A percentile compares a stretch with the other conserved stretches of the same genome.
Conservation (phyloP, 2,329 filamentous ascomycete species). For the Curvularia lunata region DNA sequence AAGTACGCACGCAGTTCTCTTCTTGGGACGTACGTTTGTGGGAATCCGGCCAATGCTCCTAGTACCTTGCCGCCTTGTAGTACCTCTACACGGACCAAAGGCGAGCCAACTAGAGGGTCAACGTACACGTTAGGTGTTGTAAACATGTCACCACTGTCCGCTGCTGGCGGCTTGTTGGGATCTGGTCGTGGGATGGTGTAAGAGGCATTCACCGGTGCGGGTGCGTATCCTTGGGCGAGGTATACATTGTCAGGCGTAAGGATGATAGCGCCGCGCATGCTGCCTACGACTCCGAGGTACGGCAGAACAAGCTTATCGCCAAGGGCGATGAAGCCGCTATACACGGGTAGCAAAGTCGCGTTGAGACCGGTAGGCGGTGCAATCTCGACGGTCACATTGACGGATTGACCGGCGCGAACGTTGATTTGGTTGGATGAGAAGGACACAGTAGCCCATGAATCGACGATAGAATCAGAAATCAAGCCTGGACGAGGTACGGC, state of each 20-base stretch:
- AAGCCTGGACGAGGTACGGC: constrained; percentile 1
- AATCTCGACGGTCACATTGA: not conserved
- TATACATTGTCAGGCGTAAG: constrained; percentile 7
- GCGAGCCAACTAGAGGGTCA: not conserved
- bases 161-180: constrained; percentile 12
- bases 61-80: constrained; percentile 8
- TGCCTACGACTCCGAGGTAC: constrained; percentile 30
- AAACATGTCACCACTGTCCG: constrained; percentile 7
- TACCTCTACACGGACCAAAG: constrained; percentile 16
- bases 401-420: constrained; percentile 19
- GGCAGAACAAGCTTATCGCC: constrained; percentile 21
- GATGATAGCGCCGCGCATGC: constrained; percentile 21
- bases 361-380: constrained; percentile 9
- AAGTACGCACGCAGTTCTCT: constrained; percentile 7
- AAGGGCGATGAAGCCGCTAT: constrained; percentile 29
- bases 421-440: constrained; percentile 26
- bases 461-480: constrained; percentile 14
- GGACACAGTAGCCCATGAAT: constrained; percentile 18
- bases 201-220: constrained; percentile 11
- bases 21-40: constrained; percentile 15
- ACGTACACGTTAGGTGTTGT: constrained; percentile 10
- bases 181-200: constrained; percentile 22
- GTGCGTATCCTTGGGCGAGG: constrained; percentile 17
- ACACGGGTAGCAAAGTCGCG: constrained; percentile 27
- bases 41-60: constrained; percentile 16